phyloP scores from a whole-genome alignment of 768 basidiomycete genomes.

The Neoboletus magnificus region DNA sequence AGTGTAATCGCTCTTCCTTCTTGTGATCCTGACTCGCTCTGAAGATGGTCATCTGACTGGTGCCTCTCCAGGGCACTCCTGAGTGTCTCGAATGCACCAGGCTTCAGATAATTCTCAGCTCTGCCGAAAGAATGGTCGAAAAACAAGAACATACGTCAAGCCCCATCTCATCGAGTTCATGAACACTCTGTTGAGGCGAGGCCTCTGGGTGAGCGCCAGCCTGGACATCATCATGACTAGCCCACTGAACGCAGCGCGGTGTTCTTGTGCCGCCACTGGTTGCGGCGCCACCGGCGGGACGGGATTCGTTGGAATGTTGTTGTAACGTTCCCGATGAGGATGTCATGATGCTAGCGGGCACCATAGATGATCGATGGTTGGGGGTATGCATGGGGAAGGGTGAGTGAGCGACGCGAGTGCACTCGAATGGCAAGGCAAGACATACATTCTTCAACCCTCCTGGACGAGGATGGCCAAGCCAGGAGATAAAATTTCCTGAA shows the following conservation, averaged over 20 bases:
- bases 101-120: slow-evolving; percentile 31
- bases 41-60: slow-evolving; percentile 24
- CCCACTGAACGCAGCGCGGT: slow-evolving; percentile 55
- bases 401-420: not conserved
- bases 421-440: not conserved
- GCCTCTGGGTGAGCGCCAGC: not conserved
- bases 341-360: slow-evolving; percentile 18
- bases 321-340: slow-evolving; percentile 3
- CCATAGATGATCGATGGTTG: slow-evolving; percentile 5
- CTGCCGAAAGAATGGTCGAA: not conserved
- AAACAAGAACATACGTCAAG: slow-evolving; percentile 43
- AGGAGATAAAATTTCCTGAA: not conserved
- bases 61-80: slow-evolving; percentile 52
- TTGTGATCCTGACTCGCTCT: not conserved
- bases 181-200: slow-evolving; percentile 21
- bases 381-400: not conserved
- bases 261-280: slow-evolving; percentile 37
- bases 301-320: slow-evolving; percentile 7
- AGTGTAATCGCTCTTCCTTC: not conserved
- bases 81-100: slow-evolving; percentile 46
- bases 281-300: slow-evolving; percentile 17
- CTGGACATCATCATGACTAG: slow-evolving; percentile 28
- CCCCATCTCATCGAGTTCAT: slow-evolving; percentile 53
- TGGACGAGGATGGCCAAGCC: not conserved
- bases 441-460: slow-evolving; percentile 5